Conservation (phyloP, 2,329 filamentous ascomycete species). For the Nemania bipapillata region DNA sequence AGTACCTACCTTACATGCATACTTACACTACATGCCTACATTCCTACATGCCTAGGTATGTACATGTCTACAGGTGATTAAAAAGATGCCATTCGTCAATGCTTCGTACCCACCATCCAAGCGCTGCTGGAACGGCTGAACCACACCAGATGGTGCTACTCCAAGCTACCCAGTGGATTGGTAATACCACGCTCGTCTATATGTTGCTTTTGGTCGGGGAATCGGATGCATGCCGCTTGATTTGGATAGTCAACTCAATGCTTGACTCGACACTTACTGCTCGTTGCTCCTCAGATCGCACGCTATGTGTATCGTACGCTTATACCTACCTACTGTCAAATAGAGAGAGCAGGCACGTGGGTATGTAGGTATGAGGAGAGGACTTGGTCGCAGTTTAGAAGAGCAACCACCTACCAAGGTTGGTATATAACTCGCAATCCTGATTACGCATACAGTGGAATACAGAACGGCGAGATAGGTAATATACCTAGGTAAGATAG, state of each 20-base stretch:
- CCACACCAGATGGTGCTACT: conserved; percentile 8
- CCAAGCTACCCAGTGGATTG: conserved; percentile 13
- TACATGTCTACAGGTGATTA: conserved; percentile 16
- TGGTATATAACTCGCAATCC: not conserved
- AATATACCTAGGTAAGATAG: no score
- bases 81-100: conserved; percentile 35
- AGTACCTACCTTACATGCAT: conserved; percentile 2
- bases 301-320: not conserved
- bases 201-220: conserved; percentile 27
- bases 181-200: conserved; percentile 26
- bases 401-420: not conserved
- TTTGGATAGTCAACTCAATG: conserved; percentile 3
- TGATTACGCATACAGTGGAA: not conserved
- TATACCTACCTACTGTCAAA: no score
- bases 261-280: not conserved
- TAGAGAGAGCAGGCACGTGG: no score
- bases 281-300: not conserved
- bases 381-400: not conserved
- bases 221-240: conserved; percentile 22
- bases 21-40: no score
- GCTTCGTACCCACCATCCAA: conserved; percentile 29
- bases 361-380: no score
- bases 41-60: no score
- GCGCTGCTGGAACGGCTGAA: conserved; percentile 27
- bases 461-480: no score